These are phyloP conservation scores for Cryptococcus jaspeensis DNA, from an alignment of 1,284 basidiomycete genomes.

Conservation along the genomic window DNA sequence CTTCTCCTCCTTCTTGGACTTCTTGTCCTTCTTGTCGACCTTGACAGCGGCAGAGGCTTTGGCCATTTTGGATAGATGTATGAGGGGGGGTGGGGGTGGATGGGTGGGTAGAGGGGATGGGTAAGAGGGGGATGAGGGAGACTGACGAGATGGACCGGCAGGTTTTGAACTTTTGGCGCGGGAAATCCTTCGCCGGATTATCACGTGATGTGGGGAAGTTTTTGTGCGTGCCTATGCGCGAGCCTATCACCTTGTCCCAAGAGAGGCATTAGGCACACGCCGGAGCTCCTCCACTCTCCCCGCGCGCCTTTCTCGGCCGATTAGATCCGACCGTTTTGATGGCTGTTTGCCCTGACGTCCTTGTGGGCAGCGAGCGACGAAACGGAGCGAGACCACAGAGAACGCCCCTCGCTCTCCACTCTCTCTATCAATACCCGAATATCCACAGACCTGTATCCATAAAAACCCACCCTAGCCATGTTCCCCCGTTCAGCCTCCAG, in stretches of 20 bases:
- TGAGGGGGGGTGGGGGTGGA: slow-evolving; percentile 4
- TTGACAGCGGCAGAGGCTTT: slow-evolving; percentile 46
- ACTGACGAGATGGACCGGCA: not conserved
- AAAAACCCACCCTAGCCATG: slow-evolving; percentile 17
- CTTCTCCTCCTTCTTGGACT: slow-evolving; percentile 46
- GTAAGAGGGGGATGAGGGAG: slow-evolving; percentile 5
- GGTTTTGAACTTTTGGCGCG: slow-evolving; percentile 1
- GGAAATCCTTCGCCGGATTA: slow-evolving; percentile 5
- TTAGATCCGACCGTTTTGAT: slow-evolving; percentile 6
- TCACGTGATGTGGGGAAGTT: slow-evolving; percentile 11
- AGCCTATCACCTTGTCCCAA: no score
- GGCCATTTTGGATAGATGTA: slow-evolving; percentile 41
- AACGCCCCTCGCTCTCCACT: not conserved
- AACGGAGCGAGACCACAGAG: not conserved
- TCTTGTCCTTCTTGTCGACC: slow-evolving; percentile 51
- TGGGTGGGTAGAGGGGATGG: slow-evolving; percentile 5
- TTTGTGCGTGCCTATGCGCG: slow-evolving; percentile 5
- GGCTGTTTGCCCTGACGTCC: slow-evolving; percentile 2
- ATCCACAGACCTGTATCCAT: not conserved
- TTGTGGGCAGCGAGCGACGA: not conserved
- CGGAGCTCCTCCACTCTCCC: not conserved
- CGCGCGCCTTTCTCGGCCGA: slow-evolving; percentile 16
- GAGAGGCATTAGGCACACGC: not conserved
- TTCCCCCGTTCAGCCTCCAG: slow-evolving; percentile 34
- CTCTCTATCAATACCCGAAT: not conserved